Base-by-base conservation (phyloP, 1,284 basidiomycete species). In the Cerrena zonata region DNA sequence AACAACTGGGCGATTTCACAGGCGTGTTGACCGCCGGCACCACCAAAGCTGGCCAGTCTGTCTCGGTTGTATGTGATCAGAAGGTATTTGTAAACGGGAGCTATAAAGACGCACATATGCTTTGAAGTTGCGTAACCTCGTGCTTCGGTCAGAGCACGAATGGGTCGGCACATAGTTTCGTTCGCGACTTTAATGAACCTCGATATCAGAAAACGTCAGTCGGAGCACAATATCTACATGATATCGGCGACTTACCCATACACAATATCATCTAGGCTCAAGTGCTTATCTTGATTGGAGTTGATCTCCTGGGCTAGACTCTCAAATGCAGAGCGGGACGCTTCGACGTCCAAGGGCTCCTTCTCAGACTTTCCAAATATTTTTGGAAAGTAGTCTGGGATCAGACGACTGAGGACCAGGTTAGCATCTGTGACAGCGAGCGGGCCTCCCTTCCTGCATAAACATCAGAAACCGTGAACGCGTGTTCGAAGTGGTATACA, bases 171-270 rank as follows among this genome's bases (percentile, higher is more conserved):
- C 93, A 96, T 96, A 0, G 89, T 91, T 70, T 93, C 91, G 56
- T 93, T 94, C 11, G 91, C 91, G n/a, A 94, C 88, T 61, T 91
- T 91, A 71, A 94, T 88, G 65, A 93, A 94, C 2, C 87, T 89
- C 47, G 58, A 43, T 2, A 39, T 2, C n/a, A n/a, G n/a, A n/a
- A n/a, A n/a, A n/a, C 19, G 27, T 45, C 27, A 25, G 48, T 15
- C 12, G 36, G n/a, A 4, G 21, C 11, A 15, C 12, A 30, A 27
- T 5, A 22, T 45, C 21, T 19, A 3, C 30, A 38, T 19, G 36
- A 42, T 30, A 21, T 5, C 5, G 43, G 48, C 4, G 4, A 69
- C 79, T 18, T 47, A 89, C 82, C 87, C 92, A 58, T 91, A 92
- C 7, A 92, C 86, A 27, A 97, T 83, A 65, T 97, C 90, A 63